phyloP scores from a whole-genome alignment of 2,329 filamentous ascomycete species.

The Rutstroemia sp. region DNA sequence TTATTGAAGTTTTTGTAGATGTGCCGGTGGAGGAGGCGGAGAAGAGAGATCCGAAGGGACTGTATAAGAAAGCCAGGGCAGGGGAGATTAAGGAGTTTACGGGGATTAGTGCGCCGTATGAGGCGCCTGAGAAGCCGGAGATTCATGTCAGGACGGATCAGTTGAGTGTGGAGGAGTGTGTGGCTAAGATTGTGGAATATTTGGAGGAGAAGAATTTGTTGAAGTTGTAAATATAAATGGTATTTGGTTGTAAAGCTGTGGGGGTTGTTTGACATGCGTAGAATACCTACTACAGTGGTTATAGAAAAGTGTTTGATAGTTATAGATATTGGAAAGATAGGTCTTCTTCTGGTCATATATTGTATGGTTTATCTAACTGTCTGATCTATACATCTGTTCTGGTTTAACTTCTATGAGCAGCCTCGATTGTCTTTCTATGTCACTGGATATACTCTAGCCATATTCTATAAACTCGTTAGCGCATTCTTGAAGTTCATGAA shows the following conservation, averaged over 20 bases:
- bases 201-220: constrained; percentile 62
- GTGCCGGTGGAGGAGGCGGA: constrained; percentile 87
- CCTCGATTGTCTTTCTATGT: background rate
- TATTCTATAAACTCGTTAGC: constrained; percentile 11
- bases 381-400: background rate
- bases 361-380: background rate
- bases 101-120: constrained; percentile 90
- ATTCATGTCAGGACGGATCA: constrained; percentile 79
- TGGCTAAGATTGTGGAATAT: constrained; percentile 76
- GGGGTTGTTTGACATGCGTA: background rate
- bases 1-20: constrained; percentile 92
- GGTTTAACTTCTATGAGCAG: background rate
- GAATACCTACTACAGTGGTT: background rate
- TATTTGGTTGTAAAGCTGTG: background rate
- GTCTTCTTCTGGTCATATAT: background rate
- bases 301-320: background rate
- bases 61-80: constrained; percentile 93
- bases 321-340: background rate
- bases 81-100: constrained; percentile 98
- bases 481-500: background rate
- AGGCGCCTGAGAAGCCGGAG: constrained; percentile 79
- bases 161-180: constrained; percentile 80
- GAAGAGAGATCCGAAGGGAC: constrained; percentile 90
- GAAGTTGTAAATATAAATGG: constrained; percentile 9
- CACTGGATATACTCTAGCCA: constrained; percentile 16